phyloP scores from a whole-genome alignment of 2,329 filamentous ascomycete species.

The Alternaria sp. region DNA sequence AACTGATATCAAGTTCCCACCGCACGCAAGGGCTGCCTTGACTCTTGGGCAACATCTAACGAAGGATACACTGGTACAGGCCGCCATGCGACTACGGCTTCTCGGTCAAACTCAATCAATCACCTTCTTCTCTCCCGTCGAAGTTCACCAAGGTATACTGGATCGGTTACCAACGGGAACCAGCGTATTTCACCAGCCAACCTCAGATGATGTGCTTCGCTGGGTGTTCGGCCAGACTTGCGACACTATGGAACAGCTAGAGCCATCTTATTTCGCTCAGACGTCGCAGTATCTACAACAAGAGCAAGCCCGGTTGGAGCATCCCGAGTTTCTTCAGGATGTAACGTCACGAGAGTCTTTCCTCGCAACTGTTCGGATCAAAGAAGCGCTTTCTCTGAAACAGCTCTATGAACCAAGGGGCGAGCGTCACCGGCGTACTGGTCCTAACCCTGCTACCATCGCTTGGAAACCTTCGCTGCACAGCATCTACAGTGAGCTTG shows the following conservation, averaged over 20 bases:
- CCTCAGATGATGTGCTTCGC: constrained; percentile 62
- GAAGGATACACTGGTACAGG: constrained; percentile 71
- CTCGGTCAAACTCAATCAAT: constrained; percentile 66
- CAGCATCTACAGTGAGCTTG: constrained; percentile 49
- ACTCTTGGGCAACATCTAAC: constrained; percentile 66
- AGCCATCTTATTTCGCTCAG: constrained; percentile 67
- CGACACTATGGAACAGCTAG: constrained; percentile 65
- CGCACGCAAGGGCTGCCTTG: constrained; percentile 59
- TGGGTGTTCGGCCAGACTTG: constrained; percentile 74
- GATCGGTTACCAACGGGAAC: constrained; percentile 31
- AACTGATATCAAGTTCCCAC: constrained; percentile 66
- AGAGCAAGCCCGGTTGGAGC: constrained; percentile 58
- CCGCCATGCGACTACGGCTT: constrained; percentile 71
- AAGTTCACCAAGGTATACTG: constrained; percentile 69
- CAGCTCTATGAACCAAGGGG: constrained; percentile 63
- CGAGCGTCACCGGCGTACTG: constrained; percentile 11
- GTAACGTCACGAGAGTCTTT: constrained; percentile 48
- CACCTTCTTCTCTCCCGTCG: constrained; percentile 63
- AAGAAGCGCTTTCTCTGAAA: constrained; percentile 66
- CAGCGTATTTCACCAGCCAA: constrained; percentile 29
- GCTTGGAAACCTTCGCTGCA: constrained; percentile 40
- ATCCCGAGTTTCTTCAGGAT: constrained; percentile 55
- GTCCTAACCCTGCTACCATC: constrained; percentile 10
- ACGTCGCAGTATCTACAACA: constrained; percentile 68
- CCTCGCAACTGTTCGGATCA: constrained; percentile 58